Percentiles rank a stretch among this genome's conserved stretches.
Conservation (phyloP, 352 stramenopile species). For the Nothophytophthora sp. region DNA sequence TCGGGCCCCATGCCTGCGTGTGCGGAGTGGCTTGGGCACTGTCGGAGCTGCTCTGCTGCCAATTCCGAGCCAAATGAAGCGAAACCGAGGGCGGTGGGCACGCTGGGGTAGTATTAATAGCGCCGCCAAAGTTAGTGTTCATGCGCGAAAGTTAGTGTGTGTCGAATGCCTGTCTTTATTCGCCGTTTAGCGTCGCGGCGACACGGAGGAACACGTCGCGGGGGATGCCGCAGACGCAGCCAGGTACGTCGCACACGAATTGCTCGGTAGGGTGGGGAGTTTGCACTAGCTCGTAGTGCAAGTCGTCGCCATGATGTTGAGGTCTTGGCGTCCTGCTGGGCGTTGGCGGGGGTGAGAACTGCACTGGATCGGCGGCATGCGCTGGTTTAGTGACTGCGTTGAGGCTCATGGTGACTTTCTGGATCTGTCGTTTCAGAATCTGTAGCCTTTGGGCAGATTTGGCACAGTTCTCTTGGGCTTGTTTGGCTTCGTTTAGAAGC, state of each 20-base stretch:
- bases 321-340: too few species aligned
- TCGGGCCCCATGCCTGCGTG: neutral
- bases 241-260: slow-evolving; percentile 54
- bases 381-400: too few species aligned
- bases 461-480: slow-evolving; percentile 38
- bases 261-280: slow-evolving; percentile 11
- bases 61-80: too few species aligned
- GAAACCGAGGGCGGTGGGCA: too few species aligned
- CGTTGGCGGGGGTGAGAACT: slow-evolving; percentile 6
- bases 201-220: slow-evolving; percentile 62
- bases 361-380: too few species aligned
- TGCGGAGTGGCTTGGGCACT: too few species aligned
- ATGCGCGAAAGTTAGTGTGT: too few species aligned
- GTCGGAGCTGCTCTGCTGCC: too few species aligned
- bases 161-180: slow-evolving; percentile 29
- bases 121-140: too few species aligned
- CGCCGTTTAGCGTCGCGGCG: slow-evolving; percentile 47
- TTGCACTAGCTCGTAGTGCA: too few species aligned
- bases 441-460: slow-evolving; percentile 30
- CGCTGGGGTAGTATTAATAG: too few species aligned
- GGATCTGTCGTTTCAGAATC: slow-evolving; percentile 50
- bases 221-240: slow-evolving; percentile 56
- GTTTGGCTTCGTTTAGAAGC: slow-evolving; percentile 33
- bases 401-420: slow-evolving; percentile 50
- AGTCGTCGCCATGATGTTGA: too few species aligned